Percentiles rank a stretch among this genome's conserved stretches.
Conservation (phyloP, 2,329 filamentous ascomycete genomes). For the Venturia effusa region DNA sequence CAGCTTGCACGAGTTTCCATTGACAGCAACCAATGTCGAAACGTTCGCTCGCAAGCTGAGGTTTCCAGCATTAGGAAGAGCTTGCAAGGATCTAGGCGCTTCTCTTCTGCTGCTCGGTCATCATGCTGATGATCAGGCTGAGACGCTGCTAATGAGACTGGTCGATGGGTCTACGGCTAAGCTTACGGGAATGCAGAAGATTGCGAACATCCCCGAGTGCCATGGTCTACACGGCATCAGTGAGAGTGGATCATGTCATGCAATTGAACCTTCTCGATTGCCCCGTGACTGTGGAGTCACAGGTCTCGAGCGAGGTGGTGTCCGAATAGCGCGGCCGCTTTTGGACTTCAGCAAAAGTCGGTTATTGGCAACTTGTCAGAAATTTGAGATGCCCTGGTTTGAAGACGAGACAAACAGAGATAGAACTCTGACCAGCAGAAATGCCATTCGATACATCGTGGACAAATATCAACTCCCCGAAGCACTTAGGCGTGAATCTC, state of each 20-base stretch:
- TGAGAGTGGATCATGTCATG: slow-evolving; percentile 22
- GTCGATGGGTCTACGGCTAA: slow-evolving; percentile 35
- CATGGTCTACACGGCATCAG: slow-evolving; percentile 61
- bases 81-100: slow-evolving; percentile 44
- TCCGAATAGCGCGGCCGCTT: slow-evolving; percentile 58
- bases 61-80: slow-evolving; percentile 57
- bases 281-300: background rate
- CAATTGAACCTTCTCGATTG: slow-evolving; percentile 26
- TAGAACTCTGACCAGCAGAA: slow-evolving; percentile 64
- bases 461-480: slow-evolving; percentile 49
- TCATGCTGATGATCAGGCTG: slow-evolving; percentile 82
- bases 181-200: slow-evolving; percentile 55
- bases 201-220: slow-evolving; percentile 72
- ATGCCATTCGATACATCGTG: slow-evolving; percentile 63
- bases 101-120: slow-evolving; percentile 66
- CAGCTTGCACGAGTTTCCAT: slow-evolving; percentile 7
- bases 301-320: slow-evolving; percentile 50
- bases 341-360: slow-evolving; percentile 60
- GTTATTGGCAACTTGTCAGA: slow-evolving; percentile 63
- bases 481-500: background rate
- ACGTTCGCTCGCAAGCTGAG: slow-evolving; percentile 61
- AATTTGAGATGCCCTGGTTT: slow-evolving; percentile 61
- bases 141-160: slow-evolving; percentile 38
- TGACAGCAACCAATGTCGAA: slow-evolving; percentile 45
- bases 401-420: slow-evolving; percentile 80